phyloP scores from a whole-genome alignment of 129 eudicot genomes.

The Centaurea solstitialis region DNA sequence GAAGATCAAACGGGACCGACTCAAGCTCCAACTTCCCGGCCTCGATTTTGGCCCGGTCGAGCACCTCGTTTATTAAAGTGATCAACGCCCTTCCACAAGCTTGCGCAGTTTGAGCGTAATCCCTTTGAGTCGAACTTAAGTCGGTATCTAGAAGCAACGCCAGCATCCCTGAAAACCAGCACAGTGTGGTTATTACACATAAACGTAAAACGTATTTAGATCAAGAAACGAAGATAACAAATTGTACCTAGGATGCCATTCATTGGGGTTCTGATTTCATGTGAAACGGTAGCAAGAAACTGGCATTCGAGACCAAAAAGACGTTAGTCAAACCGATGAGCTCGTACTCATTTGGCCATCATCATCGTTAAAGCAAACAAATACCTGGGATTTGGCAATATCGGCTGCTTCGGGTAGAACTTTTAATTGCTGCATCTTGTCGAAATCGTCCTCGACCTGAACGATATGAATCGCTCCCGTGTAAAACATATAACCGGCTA shows the following conservation, averaged over 20 bases:
- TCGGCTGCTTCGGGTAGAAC: conserved; percentile 87
- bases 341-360: too few species aligned
- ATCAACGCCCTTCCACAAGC: conserved; percentile 68
- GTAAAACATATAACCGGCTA: conserved; percentile 58
- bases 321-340: background rate
- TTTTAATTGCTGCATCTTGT: conserved; percentile 62
- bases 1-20: conserved; percentile 68
- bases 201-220: background rate
- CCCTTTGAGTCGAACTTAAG: conserved; percentile 58
- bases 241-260: conserved; percentile 74
- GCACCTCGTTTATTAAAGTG: conserved; percentile 78
- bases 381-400: conserved; percentile 81
- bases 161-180: conserved; percentile 49
- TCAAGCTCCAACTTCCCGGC: conserved; percentile 87
- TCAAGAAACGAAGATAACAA: background rate
- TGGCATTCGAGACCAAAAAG: conserved; percentile 31
- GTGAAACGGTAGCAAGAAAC: conserved; percentile 92
- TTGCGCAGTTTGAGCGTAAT: conserved; percentile 66
- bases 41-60: conserved; percentile 84
- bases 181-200: background rate
- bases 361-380: background rate
- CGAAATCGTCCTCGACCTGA: conserved; percentile 67
- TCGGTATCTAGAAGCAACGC: conserved; percentile 57
- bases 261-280: conserved; percentile 95
- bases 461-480: conserved; percentile 57